Percentiles rank a stretch among this genome's conserved stretches.
phyloP scores from a whole-genome alignment of 345 rosid genomes.

The Conringia planisiliqua region DNA sequence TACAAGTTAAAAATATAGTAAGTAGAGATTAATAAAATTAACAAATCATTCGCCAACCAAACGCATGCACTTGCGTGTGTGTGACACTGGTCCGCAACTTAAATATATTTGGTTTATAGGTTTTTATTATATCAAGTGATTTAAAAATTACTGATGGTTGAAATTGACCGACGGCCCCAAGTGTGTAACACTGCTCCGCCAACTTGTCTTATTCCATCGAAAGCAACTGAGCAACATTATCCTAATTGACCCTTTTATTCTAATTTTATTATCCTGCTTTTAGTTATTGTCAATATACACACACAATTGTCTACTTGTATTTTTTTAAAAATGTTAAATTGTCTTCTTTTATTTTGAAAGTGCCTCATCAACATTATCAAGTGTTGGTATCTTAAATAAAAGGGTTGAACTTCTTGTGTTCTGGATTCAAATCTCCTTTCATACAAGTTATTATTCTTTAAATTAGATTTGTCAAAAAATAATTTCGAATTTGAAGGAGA shows the following conservation, averaged over 20 bases:
- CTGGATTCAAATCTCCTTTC: no score
- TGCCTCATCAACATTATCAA: not conserved
- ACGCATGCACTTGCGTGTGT: slow-evolving; percentile 5
- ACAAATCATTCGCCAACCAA: slow-evolving; percentile 11
- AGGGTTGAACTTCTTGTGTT: no score
- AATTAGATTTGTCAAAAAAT: no score
- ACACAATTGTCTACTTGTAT: not conserved
- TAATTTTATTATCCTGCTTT: not conserved
- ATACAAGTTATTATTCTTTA: no score
- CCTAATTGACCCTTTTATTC: slow-evolving; percentile 24
- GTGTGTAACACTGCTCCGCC: slow-evolving; percentile 21
- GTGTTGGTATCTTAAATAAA: no score
- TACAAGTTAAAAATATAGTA: not conserved
- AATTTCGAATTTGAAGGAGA: no score
- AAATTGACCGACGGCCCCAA: slow-evolving; percentile 26
- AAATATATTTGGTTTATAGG: not conserved
- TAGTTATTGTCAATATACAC: not conserved
- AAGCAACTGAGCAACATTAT: slow-evolving; percentile 27
- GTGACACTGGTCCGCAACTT: not conserved
- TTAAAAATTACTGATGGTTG: slow-evolving; percentile 3
- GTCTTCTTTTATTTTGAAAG: not conserved
- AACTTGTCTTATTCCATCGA: slow-evolving; percentile 24
- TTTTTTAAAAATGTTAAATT: not conserved
- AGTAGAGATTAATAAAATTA: not conserved
- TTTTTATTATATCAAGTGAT: not conserved